Percentiles rank a stretch among this genome's conserved stretches.
These are phyloP conservation scores for Lactarius evosmus DNA, from an alignment of 768 basidiomycete species.

Conservation along the genomic window DNA sequence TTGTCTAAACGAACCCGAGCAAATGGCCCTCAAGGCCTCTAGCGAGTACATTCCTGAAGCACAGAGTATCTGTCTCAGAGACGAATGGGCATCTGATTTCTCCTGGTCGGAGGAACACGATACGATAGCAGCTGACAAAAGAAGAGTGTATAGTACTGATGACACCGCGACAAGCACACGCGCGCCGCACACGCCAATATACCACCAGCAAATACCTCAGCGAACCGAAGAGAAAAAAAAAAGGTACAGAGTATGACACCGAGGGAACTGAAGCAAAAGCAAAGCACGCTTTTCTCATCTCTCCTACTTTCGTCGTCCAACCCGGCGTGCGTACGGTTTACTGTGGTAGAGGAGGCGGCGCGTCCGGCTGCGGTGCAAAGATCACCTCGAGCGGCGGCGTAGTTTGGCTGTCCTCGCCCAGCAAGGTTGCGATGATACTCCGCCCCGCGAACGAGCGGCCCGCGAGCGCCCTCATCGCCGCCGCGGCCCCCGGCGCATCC, in stretches of 20 bases:
- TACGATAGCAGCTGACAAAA: not conserved
- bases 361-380: slow-evolving; percentile 81
- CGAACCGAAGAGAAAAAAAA: not conserved
- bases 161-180: not conserved
- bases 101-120: not conserved
- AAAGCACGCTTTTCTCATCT: slow-evolving; percentile 1
- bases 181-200: not conserved
- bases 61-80: not conserved
- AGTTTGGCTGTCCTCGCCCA: slow-evolving; percentile 81
- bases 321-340: slow-evolving; percentile 17
- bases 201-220: not conserved
- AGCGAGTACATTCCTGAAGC: not conserved
- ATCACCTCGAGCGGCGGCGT: slow-evolving; percentile 79
- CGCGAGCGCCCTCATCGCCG: slow-evolving; percentile 82
- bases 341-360: slow-evolving; percentile 69
- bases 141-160: not conserved
- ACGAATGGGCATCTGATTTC: not conserved
- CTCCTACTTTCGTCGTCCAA: not conserved
- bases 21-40: not conserved
- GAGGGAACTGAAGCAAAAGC: slow-evolving; percentile 15
- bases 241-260: not conserved
- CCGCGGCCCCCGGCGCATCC: slow-evolving; percentile 56
- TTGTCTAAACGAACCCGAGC: not conserved
- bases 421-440: slow-evolving; percentile 81
- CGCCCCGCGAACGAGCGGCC: slow-evolving; percentile 85